Conservation (phyloP, 2,329 filamentous ascomycete genomes). For the Byssoonygena ceratinophila region DNA sequence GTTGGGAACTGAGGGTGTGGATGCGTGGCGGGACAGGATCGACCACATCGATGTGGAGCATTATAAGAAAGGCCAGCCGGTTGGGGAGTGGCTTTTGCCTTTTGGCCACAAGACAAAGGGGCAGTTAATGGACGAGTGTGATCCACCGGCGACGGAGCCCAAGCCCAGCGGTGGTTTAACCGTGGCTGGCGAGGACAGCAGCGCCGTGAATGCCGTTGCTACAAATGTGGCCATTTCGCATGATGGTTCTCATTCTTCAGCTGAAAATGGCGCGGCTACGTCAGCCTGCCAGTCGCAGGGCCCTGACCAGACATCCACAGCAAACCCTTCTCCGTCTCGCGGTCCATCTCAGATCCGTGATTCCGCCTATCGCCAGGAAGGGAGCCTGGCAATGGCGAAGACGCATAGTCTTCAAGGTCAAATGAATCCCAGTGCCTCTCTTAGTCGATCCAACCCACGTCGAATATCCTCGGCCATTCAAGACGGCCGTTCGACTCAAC, state of each 20-base stretch:
- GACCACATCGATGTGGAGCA: constrained; percentile 61
- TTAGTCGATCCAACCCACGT: background rate
- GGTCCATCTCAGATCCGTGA: background rate
- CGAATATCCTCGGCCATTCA: background rate
- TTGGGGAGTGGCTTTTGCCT: constrained; percentile 27
- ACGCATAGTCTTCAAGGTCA: background rate
- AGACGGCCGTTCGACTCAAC: background rate
- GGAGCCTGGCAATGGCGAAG: background rate
- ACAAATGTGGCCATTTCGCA: background rate
- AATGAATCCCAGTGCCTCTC: background rate
- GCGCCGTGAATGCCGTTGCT: background rate
- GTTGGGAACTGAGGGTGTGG: constrained; percentile 41
- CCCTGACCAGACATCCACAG: background rate
- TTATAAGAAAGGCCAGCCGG: constrained; percentile 32
- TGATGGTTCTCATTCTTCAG: background rate
- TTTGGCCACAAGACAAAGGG: constrained; percentile 21
- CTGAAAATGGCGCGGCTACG: background rate
- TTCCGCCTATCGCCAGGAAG: background rate
- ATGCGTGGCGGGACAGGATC: constrained; percentile 51
- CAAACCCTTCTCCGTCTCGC: background rate
- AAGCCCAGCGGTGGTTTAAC: background rate
- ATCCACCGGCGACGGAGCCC: no score
- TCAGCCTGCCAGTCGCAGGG: background rate
- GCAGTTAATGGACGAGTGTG: background rate
- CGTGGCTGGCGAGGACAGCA: background rate